Evolutionary conservation across 768 basidiomycete species (phyloP), one percentile per base, ranked within the genome.

Genomic region (Cystofilobasidium capitatum): DNA sequence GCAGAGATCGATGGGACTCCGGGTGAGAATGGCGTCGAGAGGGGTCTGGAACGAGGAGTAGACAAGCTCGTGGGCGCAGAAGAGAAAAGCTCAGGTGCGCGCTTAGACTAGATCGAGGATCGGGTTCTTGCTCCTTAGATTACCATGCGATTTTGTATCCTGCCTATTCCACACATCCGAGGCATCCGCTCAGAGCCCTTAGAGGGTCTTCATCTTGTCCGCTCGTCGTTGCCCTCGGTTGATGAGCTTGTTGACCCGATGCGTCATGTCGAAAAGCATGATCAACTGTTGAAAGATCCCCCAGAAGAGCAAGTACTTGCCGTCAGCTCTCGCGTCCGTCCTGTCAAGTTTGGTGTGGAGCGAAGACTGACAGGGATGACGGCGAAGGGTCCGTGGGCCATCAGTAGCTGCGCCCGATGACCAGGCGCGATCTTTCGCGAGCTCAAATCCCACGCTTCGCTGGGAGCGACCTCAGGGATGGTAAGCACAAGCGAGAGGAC

Each of bases 351-450:
- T 17, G 55, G 9, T 29, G 14, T 24, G 8, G 14, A 58, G 14
- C 8, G 20, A 33, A 13, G 7, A 37, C 66, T 54, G 26, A 67
- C 66, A 33, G 89, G 88, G 1, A 91, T 76, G 10, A 88, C 35
- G 67, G 87, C 83, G 80, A 88, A 91, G 1, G 89, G 87, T 3
- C 89, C 74, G 73, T 91, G 91, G 71, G 83, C 84, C 7, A 81
- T 80, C 20, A 91, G 78, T 26, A 91, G 78, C 57, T 86, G 72
- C 26, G 79, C 62, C 7, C 81, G 80, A 70, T 91, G 86, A n/a
- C 37, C 47, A 20, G 44, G 54, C n/a, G 29, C 49, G 22, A 57
- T 47, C 58, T 40, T 44, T 40, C 20, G 29, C 31, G 44, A 65
- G 33, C 7, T 39, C 24, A 49, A 14, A 39, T 55, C 26, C 49